phyloP scores from a whole-genome alignment of 345 rosid genomes.

The Citrus medica region DNA sequence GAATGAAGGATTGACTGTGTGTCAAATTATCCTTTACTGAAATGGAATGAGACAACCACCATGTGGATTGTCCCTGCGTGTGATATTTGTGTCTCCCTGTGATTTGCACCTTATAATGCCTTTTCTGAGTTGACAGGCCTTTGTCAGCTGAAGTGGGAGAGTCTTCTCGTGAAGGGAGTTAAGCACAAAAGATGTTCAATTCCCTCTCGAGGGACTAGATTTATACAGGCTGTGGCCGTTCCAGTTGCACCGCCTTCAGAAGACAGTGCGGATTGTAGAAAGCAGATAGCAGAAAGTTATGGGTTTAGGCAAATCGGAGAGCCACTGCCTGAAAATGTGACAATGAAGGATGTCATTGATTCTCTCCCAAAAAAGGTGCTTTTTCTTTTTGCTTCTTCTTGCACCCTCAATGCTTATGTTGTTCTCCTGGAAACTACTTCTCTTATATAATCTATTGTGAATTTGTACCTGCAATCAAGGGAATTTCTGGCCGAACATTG shows the following conservation, averaged over 20 bases:
- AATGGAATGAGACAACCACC: neutral
- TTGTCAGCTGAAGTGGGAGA: constrained; percentile 42
- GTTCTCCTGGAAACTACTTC: neutral
- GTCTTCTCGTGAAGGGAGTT: constrained; percentile 34
- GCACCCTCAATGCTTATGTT: neutral
- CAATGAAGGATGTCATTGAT: constrained; percentile 67
- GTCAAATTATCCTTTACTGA: neutral
- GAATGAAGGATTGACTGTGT: neutral
- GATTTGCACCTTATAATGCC: constrained; percentile 5
- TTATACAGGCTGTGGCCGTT: constrained; percentile 59
- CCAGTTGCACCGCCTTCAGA: constrained; percentile 58
- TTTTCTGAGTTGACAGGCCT: constrained; percentile 43
- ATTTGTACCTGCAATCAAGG: neutral
- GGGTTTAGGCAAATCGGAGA: constrained; percentile 89
- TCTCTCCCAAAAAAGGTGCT: constrained; percentile 79
- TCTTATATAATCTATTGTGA: neutral
- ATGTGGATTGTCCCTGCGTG: neutral
- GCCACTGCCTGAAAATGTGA: constrained; percentile 75
- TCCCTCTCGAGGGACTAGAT: constrained; percentile 32
- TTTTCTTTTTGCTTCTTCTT: neutral
- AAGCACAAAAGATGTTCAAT: constrained; percentile 24
- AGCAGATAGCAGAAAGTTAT: constrained; percentile 66
- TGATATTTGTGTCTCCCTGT: neutral
- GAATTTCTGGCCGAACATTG: constrained; percentile 2
- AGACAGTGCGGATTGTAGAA: constrained; percentile 56